Conservation (phyloP, 208 protist genomes). For the Leptomonas pyrrhocoris region DNA sequence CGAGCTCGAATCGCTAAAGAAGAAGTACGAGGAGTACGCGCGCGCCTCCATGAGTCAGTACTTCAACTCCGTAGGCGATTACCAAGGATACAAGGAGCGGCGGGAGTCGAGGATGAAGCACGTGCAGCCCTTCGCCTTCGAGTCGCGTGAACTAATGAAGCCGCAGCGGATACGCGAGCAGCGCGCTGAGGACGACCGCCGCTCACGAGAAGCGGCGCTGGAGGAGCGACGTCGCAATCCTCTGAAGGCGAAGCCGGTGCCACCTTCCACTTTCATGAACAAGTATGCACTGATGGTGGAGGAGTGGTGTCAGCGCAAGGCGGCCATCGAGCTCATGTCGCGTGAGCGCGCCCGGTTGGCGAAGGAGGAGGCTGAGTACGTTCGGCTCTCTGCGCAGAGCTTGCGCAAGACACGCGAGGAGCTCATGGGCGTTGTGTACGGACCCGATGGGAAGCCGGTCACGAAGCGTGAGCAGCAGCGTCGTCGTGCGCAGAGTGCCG, state of each 20-base stretch:
- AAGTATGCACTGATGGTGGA: constrained; percentile 92
- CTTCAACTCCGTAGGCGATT: constrained; percentile 50
- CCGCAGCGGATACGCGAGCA: constrained; percentile 47
- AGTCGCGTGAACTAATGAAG: constrained; percentile 54
- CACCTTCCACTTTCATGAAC: constrained; percentile 86
- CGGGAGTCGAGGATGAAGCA: constrained; percentile 41
- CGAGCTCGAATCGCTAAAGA: constrained; percentile 54
- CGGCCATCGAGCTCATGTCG: constrained; percentile 63
- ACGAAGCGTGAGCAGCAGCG: constrained; percentile 26
- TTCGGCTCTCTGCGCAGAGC: constrained; percentile 51
- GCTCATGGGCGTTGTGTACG: constrained; percentile 52
- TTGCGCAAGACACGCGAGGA: constrained; percentile 58
- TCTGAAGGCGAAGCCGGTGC: constrained; percentile 71
- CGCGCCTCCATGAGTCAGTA: constrained; percentile 63
- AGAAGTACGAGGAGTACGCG: constrained; percentile 52
- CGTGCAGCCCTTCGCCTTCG: constrained; percentile 72
- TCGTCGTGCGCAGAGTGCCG: constrained; percentile 42
- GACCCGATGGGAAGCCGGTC: constrained; percentile 30
- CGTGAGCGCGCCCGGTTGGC: constrained; percentile 59
- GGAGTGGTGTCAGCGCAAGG: constrained; percentile 88
- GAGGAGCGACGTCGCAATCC: constrained; percentile 29
- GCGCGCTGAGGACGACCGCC: constrained; percentile 45
- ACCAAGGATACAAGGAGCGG: constrained; percentile 54
- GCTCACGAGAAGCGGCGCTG: constrained; percentile 39
- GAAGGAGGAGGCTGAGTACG: constrained; percentile 55